Base-by-base conservation (phyloP, 225 moss, liverwort and hornwort genomes). In the Climacium dendroides region DNA sequence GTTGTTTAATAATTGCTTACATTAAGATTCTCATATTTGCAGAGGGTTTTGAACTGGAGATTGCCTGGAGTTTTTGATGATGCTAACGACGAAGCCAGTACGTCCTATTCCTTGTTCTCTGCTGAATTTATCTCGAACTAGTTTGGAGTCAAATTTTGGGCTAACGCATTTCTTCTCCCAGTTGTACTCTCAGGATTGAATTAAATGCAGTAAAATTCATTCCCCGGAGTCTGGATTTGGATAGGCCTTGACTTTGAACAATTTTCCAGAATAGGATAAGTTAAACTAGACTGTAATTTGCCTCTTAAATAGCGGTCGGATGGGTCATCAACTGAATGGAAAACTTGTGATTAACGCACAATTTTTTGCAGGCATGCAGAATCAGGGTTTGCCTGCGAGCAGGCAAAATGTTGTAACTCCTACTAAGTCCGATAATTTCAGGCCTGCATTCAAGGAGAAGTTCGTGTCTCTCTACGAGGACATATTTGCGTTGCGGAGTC, bases 401-500 rank as follows among this genome's bases (percentile, higher is more conserved):
- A 90, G 92, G 88, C 92, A 93, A 84, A 86, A 54, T 86, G 61
- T 81, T 87, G 84, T 92, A 74, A 92, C 87, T 87, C 92, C 92
- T 84, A 89, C 90, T 81, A 90, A 93, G 88, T 92, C 94, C 71
- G 95, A 94, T 13, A 92, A 83, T 80, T 96, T 93, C 89, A 95
- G 96, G 87, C 91, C 95, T 34, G 87, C 86, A 26, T 91, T 97
- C 54, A 97, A 97, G 91, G 97, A 97, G 87, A 97, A 96, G 64
- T 96, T 97, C 58, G 97, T 97, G 54, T 93, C 97, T 9, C 90
- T 95, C 11, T 96, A 96, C 87, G 96, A 97, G 77, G 96, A 97
- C 75, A 92, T 97, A 52, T 97, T 97, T 89, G 94, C 95, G 54
- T 88, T 95, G 86, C 90, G 95, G 86, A 94, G 97, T 92, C 95